phyloP scores from a whole-genome alignment of 768 basidiomycete genomes.

The Mycena vulgaris region DNA sequence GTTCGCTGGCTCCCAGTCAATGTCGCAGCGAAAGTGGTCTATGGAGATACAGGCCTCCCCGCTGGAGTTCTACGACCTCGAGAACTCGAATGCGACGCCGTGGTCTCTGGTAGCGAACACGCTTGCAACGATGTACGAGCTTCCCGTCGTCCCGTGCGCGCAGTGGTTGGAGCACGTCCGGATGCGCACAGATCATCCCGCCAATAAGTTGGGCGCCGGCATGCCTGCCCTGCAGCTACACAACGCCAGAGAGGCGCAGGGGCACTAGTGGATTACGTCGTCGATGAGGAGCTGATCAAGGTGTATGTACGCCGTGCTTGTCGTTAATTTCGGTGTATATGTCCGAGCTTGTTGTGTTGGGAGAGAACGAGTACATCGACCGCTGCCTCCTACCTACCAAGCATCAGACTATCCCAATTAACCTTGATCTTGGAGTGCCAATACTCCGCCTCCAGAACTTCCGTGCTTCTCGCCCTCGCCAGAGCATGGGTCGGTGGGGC shows the following conservation, averaged over 20 bases:
- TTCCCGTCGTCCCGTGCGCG: constrained; percentile 15
- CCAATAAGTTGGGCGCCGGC: constrained; percentile 14
- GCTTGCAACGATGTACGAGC: background rate
- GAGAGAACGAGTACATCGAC: no score
- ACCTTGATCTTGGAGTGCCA: no score
- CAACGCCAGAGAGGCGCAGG: constrained; percentile 19
- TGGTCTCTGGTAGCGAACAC: constrained; percentile 9
- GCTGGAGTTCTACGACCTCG: constrained; percentile 23
- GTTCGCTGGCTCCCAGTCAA: constrained; percentile 34
- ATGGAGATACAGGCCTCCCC: constrained; percentile 7
- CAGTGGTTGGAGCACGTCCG: constrained; percentile 15
- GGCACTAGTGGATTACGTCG: constrained; percentile 12
- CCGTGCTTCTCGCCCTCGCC: no score
- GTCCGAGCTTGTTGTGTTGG: no score
- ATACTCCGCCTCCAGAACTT: no score
- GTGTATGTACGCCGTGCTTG: constrained; percentile 17
- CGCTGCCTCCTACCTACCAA: no score
- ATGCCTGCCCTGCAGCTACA: constrained; percentile 7
- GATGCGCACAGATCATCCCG: constrained; percentile 5
- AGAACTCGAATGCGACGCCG: constrained; percentile 5
- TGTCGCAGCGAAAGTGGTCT: constrained; percentile 26
- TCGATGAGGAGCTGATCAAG: constrained; percentile 6
- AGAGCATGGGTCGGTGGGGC: no score
- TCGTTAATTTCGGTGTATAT: constrained; percentile 1
- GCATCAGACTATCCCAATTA: no score